Evolutionary conservation across 257 asterid genomes (phyloP).

Genomic region (Nicotiana tomentosiformis): DNA sequence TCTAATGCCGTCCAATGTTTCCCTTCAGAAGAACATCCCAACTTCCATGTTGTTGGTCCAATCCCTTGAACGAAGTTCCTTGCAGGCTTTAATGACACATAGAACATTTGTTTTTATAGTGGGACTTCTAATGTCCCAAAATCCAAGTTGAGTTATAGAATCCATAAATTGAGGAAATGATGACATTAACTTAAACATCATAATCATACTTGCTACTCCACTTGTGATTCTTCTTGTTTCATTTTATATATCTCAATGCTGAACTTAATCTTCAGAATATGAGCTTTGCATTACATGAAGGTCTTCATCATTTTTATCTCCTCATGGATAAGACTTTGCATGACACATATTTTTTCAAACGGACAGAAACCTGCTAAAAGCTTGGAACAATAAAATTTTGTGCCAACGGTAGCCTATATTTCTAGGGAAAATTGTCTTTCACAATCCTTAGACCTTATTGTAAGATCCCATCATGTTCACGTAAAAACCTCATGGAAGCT

Average conservation of each 20-base stretch:
- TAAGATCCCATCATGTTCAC: not conserved
- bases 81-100: not conserved
- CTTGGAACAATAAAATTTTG: too few species aligned
- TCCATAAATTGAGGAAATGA: not conserved
- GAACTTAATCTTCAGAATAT: not conserved
- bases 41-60: not conserved
- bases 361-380: not conserved
- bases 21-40: not conserved
- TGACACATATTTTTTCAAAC: too few species aligned
- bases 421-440: not conserved
- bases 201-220: not conserved
- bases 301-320: not conserved
- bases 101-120: not conserved
- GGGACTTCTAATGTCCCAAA: not conserved
- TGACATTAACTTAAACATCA: not conserved
- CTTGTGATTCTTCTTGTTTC: not conserved
- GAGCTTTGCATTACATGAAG: not conserved
- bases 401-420: not conserved
- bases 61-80: not conserved
- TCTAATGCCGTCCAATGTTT: not conserved
- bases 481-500: not conserved
- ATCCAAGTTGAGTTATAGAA: not conserved
- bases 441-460: not conserved
- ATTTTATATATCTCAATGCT: not conserved
- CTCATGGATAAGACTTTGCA: not conserved